A percentile compares a stretch with the other conserved stretches of the same genome.
phyloP scores from a whole-genome alignment of 2,329 filamentous ascomycete genomes.

The Pyricularia sp. region DNA sequence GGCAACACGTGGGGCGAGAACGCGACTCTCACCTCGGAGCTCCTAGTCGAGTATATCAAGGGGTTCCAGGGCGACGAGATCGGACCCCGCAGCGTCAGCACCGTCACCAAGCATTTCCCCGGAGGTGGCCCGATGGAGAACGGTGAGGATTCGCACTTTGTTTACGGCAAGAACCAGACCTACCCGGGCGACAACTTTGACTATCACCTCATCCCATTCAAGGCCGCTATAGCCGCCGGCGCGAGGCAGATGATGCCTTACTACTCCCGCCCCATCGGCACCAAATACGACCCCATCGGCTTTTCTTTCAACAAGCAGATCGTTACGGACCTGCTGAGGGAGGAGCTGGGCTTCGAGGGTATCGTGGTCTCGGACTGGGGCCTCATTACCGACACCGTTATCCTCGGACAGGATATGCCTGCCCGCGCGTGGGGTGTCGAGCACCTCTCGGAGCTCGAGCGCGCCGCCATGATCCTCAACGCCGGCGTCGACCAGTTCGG shows the following conservation, averaged over 20 bases:
- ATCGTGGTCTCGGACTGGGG: constrained; percentile 42
- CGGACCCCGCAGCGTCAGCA: constrained; percentile 29
- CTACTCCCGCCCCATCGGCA: constrained; percentile 24
- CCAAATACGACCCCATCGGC: constrained; percentile 30
- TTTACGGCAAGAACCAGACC: constrained; percentile 35
- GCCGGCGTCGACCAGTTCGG: constrained; percentile 40
- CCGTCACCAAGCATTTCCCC: constrained; percentile 41
- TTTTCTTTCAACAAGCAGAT: constrained; percentile 39
- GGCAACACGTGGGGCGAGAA: constrained; percentile 34
- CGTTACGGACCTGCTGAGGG: constrained; percentile 32
- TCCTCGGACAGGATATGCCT: constrained; percentile 29
- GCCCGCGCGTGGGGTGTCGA: constrained; percentile 38
- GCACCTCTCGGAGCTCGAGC: constrained; percentile 25
- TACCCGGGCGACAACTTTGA: constrained; percentile 38
- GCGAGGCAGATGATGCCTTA: constrained; percentile 33
- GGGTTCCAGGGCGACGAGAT: constrained; percentile 32
- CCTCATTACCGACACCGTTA: constrained; percentile 30
- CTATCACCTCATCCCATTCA: constrained; percentile 36
- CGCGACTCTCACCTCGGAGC: constrained; percentile 23
- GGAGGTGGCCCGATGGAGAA: constrained; percentile 34
- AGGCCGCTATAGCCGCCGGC: constrained; percentile 33
- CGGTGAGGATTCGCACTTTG: constrained; percentile 39
- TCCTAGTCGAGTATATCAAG: constrained; percentile 29
- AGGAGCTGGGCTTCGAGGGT: constrained; percentile 34
- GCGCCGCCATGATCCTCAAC: constrained; percentile 28